These are phyloP conservation scores for Nakazawaea wickerhamii DNA, from an alignment of 805 yeast genomes.

Conservation along the genomic window DNA sequence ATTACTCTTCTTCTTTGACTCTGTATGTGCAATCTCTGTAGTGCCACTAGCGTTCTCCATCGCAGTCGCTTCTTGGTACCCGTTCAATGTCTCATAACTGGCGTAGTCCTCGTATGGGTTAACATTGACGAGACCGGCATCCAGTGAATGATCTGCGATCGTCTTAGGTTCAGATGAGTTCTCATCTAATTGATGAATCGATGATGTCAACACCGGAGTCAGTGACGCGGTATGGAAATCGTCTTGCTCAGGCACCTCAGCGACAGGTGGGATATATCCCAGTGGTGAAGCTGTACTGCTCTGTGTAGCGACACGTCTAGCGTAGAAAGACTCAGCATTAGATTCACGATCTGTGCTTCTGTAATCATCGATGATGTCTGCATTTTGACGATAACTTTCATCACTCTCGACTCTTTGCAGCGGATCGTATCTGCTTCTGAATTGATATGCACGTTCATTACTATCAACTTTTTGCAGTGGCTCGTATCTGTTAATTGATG, in stretches of 20 bases:
- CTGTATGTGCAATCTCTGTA: not conserved
- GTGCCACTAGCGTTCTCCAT: not conserved
- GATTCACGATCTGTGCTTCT: not conserved
- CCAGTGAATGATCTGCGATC: no score
- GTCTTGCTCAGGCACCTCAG: constrained; percentile 2
- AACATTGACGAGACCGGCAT: no score
- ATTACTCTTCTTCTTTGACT: constrained; percentile 4
- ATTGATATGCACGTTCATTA: no score
- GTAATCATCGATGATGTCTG: not conserved
- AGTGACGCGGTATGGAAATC: no score
- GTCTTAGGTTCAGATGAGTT: not conserved
- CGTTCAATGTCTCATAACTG: not conserved
- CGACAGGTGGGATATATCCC: constrained; percentile 4
- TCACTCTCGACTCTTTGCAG: not conserved
- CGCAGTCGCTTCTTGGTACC: not conserved
- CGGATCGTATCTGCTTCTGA: not conserved
- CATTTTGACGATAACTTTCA: not conserved
- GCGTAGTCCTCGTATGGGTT: not conserved
- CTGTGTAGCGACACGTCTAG: not conserved
- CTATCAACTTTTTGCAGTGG: no score
- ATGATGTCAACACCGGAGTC: no score
- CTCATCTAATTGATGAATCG: not conserved
- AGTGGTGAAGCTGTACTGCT: no score
- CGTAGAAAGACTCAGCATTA: not conserved
- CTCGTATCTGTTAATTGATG: no score